Conservation (phyloP, 2,329 filamentous ascomycete species). For the Penicillium sp. region DNA sequence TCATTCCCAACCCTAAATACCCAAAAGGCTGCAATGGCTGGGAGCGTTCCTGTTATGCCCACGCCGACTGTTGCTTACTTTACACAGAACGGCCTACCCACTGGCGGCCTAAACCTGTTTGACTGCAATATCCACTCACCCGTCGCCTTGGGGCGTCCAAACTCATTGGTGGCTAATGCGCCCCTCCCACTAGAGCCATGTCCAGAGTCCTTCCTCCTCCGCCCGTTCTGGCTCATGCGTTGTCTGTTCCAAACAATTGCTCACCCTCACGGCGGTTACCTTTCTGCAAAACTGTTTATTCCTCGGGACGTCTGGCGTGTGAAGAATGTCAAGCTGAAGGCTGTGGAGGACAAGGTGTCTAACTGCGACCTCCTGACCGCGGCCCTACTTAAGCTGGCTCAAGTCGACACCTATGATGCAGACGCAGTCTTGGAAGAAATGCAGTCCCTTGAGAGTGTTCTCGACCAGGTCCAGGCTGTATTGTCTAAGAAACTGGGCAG, state of each 20-base stretch:
- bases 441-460: conserved; percentile 77
- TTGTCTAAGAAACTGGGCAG: conserved; percentile 83
- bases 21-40: conserved; percentile 49
- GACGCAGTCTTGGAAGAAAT: conserved; percentile 92
- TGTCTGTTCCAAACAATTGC: conserved; percentile 88
- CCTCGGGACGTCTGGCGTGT: conserved; percentile 92
- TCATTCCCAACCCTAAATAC: conserved; percentile 56
- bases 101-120: conserved; percentile 74
- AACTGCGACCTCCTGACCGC: conserved; percentile 90
- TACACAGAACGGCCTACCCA: conserved; percentile 54
- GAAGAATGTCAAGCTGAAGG: conserved; percentile 87
- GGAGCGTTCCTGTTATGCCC: conserved; percentile 60
- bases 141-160: conserved; percentile 62
- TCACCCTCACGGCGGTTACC: conserved; percentile 85
- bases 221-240: conserved; percentile 97
- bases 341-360: conserved; percentile 87
- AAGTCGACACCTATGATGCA: conserved; percentile 84
- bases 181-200: conserved; percentile 85
- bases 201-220: conserved; percentile 80
- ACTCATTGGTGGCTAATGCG: conserved; percentile 59
- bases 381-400: conserved; percentile 75
- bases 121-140: conserved; percentile 75
- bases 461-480: conserved; percentile 78
- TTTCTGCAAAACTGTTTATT: conserved; percentile 88
- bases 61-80: conserved; percentile 65